phyloP scores from a whole-genome alignment of 768 basidiomycete species.

The Ramaria sp. region DNA sequence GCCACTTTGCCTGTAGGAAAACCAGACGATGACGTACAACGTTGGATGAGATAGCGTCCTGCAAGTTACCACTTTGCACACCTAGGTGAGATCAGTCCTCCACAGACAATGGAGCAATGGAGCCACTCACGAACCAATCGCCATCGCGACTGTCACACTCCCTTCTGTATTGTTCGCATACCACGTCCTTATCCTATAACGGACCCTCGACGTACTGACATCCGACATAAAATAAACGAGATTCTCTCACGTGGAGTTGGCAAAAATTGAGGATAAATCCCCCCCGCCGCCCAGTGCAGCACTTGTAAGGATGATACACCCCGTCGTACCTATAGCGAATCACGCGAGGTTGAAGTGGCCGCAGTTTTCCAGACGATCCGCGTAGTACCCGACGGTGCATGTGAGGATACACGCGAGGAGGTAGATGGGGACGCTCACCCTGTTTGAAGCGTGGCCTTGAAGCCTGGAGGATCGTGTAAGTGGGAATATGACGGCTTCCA shows the following conservation, averaged over 20 bases:
- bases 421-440: conserved; percentile 71
- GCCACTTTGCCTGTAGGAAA: background rate
- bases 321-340: conserved; percentile 35
- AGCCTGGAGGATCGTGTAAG: conserved; percentile 44
- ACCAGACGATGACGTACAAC: conserved; percentile 38
- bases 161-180: conserved; percentile 65
- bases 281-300: conserved; percentile 53
- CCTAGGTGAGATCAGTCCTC: conserved; percentile 21
- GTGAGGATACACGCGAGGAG: conserved; percentile 67
- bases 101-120: background rate
- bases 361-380: conserved; percentile 47
- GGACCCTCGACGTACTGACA: no score
- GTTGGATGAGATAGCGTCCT: conserved; percentile 58
- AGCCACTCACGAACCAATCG: conserved; percentile 40
- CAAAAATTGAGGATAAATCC: conserved; percentile 39
- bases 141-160: conserved; percentile 55
- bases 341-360: conserved; percentile 40
- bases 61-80: conserved; percentile 44
- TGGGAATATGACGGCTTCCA: conserved; percentile 33
- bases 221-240: no score
- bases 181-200: conserved; percentile 55
- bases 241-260: conserved; percentile 38
- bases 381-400: conserved; percentile 45
- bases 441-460: conserved; percentile 51
- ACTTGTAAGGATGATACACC: conserved; percentile 63